Conservation (phyloP, 2,329 filamentous ascomycete species). For the Diplodia corticola region DNA sequence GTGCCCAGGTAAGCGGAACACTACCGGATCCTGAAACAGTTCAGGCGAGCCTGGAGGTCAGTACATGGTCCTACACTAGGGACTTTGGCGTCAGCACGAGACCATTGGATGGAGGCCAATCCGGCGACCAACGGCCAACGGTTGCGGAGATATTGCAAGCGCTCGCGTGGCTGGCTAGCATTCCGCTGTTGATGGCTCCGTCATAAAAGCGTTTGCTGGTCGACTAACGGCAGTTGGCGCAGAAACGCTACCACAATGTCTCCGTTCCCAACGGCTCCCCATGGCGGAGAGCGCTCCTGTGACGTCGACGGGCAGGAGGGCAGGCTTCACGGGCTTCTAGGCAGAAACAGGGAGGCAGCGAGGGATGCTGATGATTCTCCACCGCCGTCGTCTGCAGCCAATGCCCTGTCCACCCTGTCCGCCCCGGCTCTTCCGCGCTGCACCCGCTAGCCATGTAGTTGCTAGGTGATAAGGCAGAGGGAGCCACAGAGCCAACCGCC, state of each 20-base stretch:
- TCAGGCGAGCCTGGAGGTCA: neutral
- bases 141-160: neutral
- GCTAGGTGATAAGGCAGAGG: no score
- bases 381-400: neutral
- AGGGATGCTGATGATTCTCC: neutral
- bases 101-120: no score
- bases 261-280: slow-evolving; percentile 1
- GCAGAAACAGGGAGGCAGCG: neutral
- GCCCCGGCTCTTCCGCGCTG: no score
- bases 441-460: neutral
- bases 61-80: neutral
- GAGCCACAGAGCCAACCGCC: neutral
- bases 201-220: neutral
- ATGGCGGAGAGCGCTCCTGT: slow-evolving; percentile 1
- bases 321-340: no score
- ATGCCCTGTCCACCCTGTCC: no score
- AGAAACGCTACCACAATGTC: neutral
- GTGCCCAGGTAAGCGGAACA: neutral
- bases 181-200: neutral
- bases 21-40: neutral
- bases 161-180: neutral
- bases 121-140: neutral
- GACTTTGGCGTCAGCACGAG: neutral
- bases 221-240: neutral
- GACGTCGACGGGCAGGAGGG: neutral